Evolutionary conservation across 352 stramenopile species (phyloP).

Genomic region (Globisporangium yorkense): DNA sequence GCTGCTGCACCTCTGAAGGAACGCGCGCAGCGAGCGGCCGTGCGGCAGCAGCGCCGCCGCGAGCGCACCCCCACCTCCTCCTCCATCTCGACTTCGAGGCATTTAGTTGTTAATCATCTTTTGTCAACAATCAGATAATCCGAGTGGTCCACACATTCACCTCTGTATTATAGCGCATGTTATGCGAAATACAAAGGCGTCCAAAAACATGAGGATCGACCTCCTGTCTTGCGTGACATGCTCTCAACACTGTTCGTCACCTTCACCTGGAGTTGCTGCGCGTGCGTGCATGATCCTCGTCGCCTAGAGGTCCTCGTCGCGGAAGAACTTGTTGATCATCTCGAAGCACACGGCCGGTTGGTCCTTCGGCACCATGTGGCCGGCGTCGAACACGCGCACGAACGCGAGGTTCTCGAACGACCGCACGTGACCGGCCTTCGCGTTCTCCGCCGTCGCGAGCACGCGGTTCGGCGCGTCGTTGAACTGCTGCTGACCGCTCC

Average conservation of each 20-base stretch:
- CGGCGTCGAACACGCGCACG: constrained; percentile 90
- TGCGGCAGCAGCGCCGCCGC: constrained; percentile 21
- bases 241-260: too few relatives aligned
- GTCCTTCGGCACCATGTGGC: constrained; percentile 94
- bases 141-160: not conserved
- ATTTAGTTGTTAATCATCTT: constrained; percentile 11
- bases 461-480: constrained; percentile 35
- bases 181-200: not conserved
- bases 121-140: constrained; percentile 9
- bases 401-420: constrained; percentile 84
- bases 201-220: not conserved
- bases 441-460: constrained; percentile 19
- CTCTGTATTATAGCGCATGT: not conserved
- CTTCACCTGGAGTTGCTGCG: too few relatives aligned
- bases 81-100: not conserved
- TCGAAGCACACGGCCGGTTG: constrained; percentile 86
- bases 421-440: constrained; percentile 35
- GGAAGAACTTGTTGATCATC: constrained; percentile 92
- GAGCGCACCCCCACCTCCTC: not conserved
- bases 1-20: constrained; percentile 27
- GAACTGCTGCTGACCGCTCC: constrained; percentile 87
- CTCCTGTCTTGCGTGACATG: not conserved
- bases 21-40: constrained; percentile 27
- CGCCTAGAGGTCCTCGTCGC: constrained; percentile 31
- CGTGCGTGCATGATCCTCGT: too few relatives aligned